Percentiles rank a stretch among this genome's conserved stretches.
Conservation (phyloP, 2,329 filamentous ascomycete genomes). For the Colletotrichum sidae region DNA sequence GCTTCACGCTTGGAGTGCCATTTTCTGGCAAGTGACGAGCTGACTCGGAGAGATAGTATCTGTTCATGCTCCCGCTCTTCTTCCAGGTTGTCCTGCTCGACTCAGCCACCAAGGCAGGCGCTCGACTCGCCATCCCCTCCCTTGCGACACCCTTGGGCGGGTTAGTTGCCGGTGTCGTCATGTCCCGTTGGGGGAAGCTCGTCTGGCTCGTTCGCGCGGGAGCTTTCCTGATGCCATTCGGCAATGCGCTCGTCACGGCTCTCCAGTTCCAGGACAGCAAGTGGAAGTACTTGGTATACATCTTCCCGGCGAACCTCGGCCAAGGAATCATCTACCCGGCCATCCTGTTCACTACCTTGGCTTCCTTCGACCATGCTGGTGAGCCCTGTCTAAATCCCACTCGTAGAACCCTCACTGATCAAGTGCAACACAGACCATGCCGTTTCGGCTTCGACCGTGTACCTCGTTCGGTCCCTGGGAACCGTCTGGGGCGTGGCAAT, state of each 20-base stretch:
- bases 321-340: conserved; percentile 70
- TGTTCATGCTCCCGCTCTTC: conserved; percentile 78
- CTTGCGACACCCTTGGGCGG: conserved; percentile 69
- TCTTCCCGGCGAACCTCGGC: conserved; percentile 69
- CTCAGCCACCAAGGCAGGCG: conserved; percentile 72
- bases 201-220: conserved; percentile 64
- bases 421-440: conserved; percentile 63
- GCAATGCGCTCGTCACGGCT: conserved; percentile 63
- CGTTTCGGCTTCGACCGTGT: conserved; percentile 71
- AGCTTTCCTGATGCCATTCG: conserved; percentile 62
- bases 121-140: conserved; percentile 72
- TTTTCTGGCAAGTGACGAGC: background rate
- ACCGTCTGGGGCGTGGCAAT: conserved; percentile 74
- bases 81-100: conserved; percentile 76
- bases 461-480: conserved; percentile 72
- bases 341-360: conserved; percentile 70
- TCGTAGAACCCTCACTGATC: background rate
- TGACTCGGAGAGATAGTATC: conserved; percentile 54
- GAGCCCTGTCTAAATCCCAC: conserved; percentile 39
- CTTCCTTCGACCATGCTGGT: conserved; percentile 72
- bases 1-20: conserved; percentile 20
- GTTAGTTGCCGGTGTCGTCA: conserved; percentile 67
- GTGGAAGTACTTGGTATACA: conserved; percentile 67
- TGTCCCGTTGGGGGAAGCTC: conserved; percentile 66
- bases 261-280: conserved; percentile 61